Conservation (phyloP, 768 basidiomycete genomes). For the Trametes cingulata region DNA sequence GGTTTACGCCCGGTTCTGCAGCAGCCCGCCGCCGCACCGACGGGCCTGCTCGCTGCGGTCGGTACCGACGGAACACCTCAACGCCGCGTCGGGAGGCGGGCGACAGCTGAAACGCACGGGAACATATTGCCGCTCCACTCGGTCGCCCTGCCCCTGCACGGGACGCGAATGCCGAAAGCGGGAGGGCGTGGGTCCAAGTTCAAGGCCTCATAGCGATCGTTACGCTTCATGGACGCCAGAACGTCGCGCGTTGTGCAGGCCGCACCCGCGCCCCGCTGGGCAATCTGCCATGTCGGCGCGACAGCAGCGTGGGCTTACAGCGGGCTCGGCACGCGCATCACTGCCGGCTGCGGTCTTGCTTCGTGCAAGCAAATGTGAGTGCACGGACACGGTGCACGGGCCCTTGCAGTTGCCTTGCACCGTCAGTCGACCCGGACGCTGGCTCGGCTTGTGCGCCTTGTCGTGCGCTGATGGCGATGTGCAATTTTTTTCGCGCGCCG, state of each 20-base stretch:
- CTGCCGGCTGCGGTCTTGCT: not conserved
- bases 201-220: not conserved
- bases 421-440: too few relatives aligned
- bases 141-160: not conserved
- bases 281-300: conserved; percentile 8
- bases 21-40: not conserved
- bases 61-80: not conserved
- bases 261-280: conserved; percentile 9
- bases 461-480: conserved; percentile 3
- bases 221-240: not conserved
- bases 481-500: not conserved
- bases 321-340: conserved; percentile 11
- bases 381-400: not conserved
- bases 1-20: not conserved
- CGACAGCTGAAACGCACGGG: not conserved
- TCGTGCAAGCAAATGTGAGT: not conserved
- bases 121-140: conserved; percentile 1
- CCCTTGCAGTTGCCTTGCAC: too few relatives aligned
- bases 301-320: conserved; percentile 1
- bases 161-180: not conserved
- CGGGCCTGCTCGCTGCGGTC: conserved; percentile 1
- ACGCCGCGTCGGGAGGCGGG: not conserved
- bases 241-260: not conserved
- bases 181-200: not conserved
- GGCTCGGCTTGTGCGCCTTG: too few relatives aligned